phyloP scores from a whole-genome alignment of 495 filamentous ascomycete species.

The Podospora australis region DNA sequence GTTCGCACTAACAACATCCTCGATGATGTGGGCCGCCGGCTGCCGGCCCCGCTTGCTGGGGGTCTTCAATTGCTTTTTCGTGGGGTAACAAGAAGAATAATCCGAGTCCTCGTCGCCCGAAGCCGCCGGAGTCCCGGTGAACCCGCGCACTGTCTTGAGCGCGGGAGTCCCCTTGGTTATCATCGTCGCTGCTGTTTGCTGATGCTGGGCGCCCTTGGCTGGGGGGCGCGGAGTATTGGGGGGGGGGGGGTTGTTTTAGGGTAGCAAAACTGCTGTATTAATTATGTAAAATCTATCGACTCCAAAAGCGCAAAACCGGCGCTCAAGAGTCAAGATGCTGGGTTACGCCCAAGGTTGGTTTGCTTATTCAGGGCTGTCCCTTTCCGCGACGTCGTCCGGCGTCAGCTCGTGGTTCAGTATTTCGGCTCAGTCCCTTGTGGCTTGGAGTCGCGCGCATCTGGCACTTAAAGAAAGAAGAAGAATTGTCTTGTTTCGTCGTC shows the following conservation, averaged over 20 bases:
- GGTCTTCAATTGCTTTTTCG: conserved; percentile 23
- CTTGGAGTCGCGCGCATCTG: conserved; percentile 41
- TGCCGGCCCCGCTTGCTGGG: conserved; percentile 18
- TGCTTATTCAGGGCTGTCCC: conserved; percentile 29
- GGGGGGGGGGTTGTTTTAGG: background rate
- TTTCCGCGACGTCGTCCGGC: conserved; percentile 45
- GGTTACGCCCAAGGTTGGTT: conserved; percentile 4
- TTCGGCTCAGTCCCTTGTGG: conserved; percentile 33
- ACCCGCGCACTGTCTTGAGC: conserved; percentile 67
- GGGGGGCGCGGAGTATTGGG: conserved; percentile 12
- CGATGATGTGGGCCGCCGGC: conserved; percentile 25
- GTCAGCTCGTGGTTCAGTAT: conserved; percentile 40
- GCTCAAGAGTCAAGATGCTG: background rate
- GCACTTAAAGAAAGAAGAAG: conserved; percentile 38
- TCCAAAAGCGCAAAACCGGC: conserved; percentile 2
- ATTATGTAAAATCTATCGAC: background rate
- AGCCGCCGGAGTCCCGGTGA: conserved; percentile 62
- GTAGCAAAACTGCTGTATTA: background rate
- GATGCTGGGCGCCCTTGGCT: no score
- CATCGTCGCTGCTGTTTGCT: conserved; percentile 22
- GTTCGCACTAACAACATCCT: conserved; percentile 52
- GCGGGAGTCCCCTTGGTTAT: conserved; percentile 51
- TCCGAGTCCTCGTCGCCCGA: conserved; percentile 86
- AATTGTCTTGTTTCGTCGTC: conserved; percentile 33
- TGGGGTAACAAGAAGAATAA: conserved; percentile 36